A percentile compares a stretch with the other conserved stretches of the same genome.
These are phyloP conservation scores for Eucalyptus curtisii DNA, from an alignment of 345 rosid genomes.

Conservation along the genomic window DNA sequence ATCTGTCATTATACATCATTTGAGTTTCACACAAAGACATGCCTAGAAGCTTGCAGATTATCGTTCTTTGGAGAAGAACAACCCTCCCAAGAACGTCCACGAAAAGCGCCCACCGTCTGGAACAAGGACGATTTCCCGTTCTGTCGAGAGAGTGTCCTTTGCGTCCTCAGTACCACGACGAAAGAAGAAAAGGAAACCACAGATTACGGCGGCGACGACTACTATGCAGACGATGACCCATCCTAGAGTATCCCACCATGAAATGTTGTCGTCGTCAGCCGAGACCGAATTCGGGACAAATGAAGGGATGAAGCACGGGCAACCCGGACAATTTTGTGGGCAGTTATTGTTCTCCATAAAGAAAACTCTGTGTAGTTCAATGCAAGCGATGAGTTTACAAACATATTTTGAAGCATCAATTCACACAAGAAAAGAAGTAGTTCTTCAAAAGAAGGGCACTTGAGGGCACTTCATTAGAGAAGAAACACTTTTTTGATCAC, in stretches of 20 bases:
- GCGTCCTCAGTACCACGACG: neutral
- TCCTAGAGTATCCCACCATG: neutral
- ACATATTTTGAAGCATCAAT: neutral
- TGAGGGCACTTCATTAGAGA: too few species aligned
- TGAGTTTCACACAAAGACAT: neutral
- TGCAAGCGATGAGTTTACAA: neutral
- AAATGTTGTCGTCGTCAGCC: neutral
- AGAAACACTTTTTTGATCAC: neutral
- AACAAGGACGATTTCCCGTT: accelerated
- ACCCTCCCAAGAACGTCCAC: too few species aligned
- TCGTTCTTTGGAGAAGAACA: too few species aligned
- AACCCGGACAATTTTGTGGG: neutral
- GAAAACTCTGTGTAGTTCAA: neutral
- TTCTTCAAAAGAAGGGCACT: too few species aligned
- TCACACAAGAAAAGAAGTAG: neutral
- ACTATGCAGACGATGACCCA: neutral
- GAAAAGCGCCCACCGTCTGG: too few species aligned
- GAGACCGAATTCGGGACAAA: neutral
- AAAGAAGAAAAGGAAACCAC: neutral
- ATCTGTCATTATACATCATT: neutral
- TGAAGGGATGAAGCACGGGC: neutral
- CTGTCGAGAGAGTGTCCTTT: accelerated
- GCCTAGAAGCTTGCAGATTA: neutral
- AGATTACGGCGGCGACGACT: neutral
- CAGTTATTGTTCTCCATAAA: neutral